Base-by-base conservation (phyloP, 345 rosid genomes). In the Eucalyptus erythrocorys region DNA sequence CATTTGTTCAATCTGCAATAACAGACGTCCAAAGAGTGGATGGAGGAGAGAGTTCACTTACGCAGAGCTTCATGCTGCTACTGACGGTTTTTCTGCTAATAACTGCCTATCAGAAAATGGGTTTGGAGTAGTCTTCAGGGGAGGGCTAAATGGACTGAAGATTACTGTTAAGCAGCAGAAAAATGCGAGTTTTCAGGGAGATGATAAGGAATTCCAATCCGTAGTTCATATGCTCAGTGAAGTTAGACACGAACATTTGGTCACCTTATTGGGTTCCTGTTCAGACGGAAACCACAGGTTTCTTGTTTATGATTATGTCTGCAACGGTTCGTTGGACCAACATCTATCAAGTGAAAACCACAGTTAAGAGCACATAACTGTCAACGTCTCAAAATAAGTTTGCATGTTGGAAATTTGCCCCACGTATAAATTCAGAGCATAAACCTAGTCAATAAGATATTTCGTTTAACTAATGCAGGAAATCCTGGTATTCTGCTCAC, bases 111-210 rank as follows among this genome's bases (percentile, higher is more conserved):
- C 96, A 16, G 94, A 94, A 92, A 95, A 95, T 7, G 95, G 94
- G 34, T 93, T 94, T 61, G 96, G 95, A 27, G 91, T 91, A 32
- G 97, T 94, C n/a, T 94, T 48, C 85, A 91, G 27, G 89, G 96
- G 97, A 79, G 91, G 94, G 48, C 61, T 93, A 22, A 89, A 92
- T 76, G 94, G 93, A 49, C 13, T 92, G 88, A 92, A 89, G 88
- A 89, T 95, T 84, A 95, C 97, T 5, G 95, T 95, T 48, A 95
- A 94, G 92, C 94, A 93, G 88, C 92, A 93, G 61, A 94, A 93
- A 86, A 87, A 86, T 71, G 92, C 89, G 26, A 94, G 96, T 87
- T 89, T 90, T 45, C 96, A 93, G 79, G 95, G 95, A 32, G 96
- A 94, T 40, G 84, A 40, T 85, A 94, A 91, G 89, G 95, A 95